These are phyloP conservation scores for Tillandsia fasciculata DNA, from an alignment of 176 grass and related monocot species.

Conservation along the genomic window DNA sequence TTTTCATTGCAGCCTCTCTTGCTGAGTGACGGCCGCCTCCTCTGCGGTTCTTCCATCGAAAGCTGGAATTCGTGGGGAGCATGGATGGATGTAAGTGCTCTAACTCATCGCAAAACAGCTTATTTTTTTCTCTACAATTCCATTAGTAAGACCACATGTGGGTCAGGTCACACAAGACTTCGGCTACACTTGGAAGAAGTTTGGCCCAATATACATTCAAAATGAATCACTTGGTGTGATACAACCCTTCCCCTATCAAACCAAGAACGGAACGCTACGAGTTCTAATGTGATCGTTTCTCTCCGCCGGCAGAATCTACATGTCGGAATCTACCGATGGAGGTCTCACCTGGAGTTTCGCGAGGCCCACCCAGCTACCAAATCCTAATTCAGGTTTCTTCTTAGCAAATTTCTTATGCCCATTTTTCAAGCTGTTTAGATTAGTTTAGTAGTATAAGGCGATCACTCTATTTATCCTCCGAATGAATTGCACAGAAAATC, in stretches of 20 bases:
- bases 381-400: conserved; percentile 27
- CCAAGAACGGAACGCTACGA: conserved; percentile 6
- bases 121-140: too few species aligned
- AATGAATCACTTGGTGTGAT: conserved; percentile 31
- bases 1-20: conserved; percentile 16
- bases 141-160: not conserved
- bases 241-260: conserved; percentile 25
- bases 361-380: conserved; percentile 6
- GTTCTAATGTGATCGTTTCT: conserved; percentile 19
- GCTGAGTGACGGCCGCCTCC: conserved; percentile 12
- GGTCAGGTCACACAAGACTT: conserved; percentile 26
- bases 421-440: too few species aligned
- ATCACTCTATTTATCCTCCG: too few species aligned
- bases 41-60: conserved; percentile 31
- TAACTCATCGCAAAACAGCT: not conserved
- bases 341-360: conserved; percentile 29
- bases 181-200: conserved; percentile 28
- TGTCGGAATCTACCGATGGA: conserved; percentile 31
- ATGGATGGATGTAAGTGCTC: conserved; percentile 25
- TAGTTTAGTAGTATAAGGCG: too few species aligned
- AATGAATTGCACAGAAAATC: too few species aligned
- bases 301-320: conserved; percentile 16
- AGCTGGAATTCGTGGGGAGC: conserved; percentile 41
- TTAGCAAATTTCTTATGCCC: not conserved
- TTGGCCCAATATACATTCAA: conserved; percentile 27